These are phyloP conservation scores for sorghum (Sorghum bicolor) DNA, from an alignment of 176 grass and related monocot genomes.

Conservation along the genomic window DNA sequence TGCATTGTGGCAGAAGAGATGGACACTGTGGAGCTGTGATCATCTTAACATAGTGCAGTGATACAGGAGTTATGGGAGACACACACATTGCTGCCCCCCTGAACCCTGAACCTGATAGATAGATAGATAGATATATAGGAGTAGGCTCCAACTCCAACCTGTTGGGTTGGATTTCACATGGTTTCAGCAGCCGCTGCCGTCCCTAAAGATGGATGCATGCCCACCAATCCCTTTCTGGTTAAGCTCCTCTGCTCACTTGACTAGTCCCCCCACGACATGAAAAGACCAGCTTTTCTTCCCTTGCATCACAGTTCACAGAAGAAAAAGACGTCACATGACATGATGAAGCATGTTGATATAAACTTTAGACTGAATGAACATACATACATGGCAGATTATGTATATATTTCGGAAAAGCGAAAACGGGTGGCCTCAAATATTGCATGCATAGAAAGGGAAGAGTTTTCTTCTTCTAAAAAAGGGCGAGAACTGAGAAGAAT, in stretches of 20 bases:
- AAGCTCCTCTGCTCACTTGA: not conserved
- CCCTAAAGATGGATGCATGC: not conserved
- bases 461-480: no score
- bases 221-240: slow-evolving; percentile 1
- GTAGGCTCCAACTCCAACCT: not conserved
- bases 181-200: not conserved
- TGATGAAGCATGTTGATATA: not conserved
- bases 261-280: not conserved
- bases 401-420: not conserved
- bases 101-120: not conserved
- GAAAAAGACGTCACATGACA: not conserved
- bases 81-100: slow-evolving; percentile 8
- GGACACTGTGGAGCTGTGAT: not conserved
- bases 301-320: not conserved
- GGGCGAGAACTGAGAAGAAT: not conserved
- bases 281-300: not conserved
- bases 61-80: not conserved
- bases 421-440: not conserved
- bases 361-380: not conserved
- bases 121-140: not conserved
- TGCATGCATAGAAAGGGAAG: no score
- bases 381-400: not conserved
- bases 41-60: not conserved
- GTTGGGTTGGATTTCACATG: slow-evolving; percentile 8
- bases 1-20: not conserved